Percentiles rank a stretch among this genome's conserved stretches.
phyloP scores from a whole-genome alignment of 2,329 filamentous ascomycete species.

The Colletotrichum cuscutae region DNA sequence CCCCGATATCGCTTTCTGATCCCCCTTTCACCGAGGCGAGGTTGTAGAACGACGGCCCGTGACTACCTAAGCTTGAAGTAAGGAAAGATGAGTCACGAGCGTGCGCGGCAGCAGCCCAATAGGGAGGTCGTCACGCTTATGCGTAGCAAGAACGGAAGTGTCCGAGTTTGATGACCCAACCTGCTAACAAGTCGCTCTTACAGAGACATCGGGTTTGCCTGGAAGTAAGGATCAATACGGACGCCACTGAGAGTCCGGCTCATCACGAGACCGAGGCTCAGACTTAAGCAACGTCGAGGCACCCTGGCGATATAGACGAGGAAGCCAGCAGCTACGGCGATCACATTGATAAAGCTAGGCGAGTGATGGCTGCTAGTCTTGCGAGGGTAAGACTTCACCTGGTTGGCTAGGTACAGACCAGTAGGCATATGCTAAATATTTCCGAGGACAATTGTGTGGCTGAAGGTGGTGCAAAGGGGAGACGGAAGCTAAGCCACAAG shows the following conservation, averaged over 20 bases:
- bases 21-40: not conserved
- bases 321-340: not conserved
- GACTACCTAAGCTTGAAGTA: not conserved
- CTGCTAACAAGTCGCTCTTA: not conserved
- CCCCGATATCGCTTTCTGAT: not conserved
- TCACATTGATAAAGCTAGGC: not conserved
- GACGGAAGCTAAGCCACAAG: not conserved
- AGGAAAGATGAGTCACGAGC: not conserved
- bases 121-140: not conserved
- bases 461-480: not conserved
- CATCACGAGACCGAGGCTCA: not conserved
- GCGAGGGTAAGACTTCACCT: not conserved
- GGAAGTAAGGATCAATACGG: not conserved
- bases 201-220: not conserved
- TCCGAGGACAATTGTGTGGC: not conserved
- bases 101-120: not conserved
- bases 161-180: not conserved
- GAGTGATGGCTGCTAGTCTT: not conserved
- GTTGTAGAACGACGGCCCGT: not conserved
- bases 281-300: not conserved
- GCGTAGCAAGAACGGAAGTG: not conserved
- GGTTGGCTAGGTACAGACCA: too few species aligned
- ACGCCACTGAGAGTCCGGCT: not conserved
- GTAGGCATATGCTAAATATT: not conserved
- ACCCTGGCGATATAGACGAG: not conserved